Evolutionary conservation across 2,329 filamentous ascomycete species (phyloP).

Genomic region (Penicillium griseofulvum): DNA sequence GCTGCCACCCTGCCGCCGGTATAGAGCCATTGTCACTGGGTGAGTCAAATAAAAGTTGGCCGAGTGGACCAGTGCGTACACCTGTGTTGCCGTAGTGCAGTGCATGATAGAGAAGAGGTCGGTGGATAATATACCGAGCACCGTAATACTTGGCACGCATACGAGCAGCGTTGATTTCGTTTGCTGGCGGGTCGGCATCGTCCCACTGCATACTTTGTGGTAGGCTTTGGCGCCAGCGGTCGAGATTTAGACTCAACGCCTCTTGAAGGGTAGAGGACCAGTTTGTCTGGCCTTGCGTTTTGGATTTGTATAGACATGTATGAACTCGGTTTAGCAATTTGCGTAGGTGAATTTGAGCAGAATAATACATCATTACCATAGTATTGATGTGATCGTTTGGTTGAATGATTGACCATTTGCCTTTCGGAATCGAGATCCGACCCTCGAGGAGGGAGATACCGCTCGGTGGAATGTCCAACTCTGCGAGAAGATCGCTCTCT

Average conservation of each 20-base stretch:
- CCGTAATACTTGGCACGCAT: constrained; percentile 94
- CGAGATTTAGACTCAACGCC: constrained; percentile 47
- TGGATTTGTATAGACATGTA: constrained; percentile 50
- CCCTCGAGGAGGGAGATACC: constrained; percentile 58
- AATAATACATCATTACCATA: constrained; percentile 60
- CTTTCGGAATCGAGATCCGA: constrained; percentile 41
- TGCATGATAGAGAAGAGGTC: constrained; percentile 67
- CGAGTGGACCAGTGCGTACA: no score
- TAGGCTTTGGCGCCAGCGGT: constrained; percentile 29
- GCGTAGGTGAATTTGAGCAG: constrained; percentile 59
- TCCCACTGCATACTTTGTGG: constrained; percentile 57
- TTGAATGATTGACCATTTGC: no score
- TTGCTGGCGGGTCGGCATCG: constrained; percentile 67
- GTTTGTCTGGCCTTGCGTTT: no score
- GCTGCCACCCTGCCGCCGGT: no score
- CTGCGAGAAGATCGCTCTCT: constrained; percentile 91
- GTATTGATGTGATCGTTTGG: no score
- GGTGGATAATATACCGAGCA: constrained; percentile 81
- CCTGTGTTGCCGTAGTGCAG: constrained; percentile 50
- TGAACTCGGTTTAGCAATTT: constrained; percentile 57
- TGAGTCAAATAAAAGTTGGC: no score
- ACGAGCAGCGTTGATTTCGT: constrained; percentile 75
- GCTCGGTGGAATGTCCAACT: constrained; percentile 66
- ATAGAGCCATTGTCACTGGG: no score
- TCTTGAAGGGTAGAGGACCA: constrained; percentile 42